phyloP scores from a whole-genome alignment of 345 rosid species.

The Arabidopsis suecica region DNA sequence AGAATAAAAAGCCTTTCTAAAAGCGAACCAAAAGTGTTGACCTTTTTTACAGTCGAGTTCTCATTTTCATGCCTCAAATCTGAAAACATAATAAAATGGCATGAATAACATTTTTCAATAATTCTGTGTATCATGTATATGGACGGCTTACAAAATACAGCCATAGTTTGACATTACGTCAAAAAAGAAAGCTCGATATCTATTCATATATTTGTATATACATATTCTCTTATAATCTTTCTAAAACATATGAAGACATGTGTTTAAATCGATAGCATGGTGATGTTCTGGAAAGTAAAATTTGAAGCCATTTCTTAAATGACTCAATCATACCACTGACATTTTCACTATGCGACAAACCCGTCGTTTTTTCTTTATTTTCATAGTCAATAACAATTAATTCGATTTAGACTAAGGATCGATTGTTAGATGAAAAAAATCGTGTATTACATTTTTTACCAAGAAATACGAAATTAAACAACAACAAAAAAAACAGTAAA shows the following conservation, averaged over 20 bases:
- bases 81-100: slow-evolving; percentile 2
- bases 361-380: neutral
- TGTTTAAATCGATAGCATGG: slow-evolving; percentile 15
- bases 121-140: neutral
- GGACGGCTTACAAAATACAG: neutral
- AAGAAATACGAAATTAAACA: neutral
- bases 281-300: slow-evolving; percentile 13
- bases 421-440: neutral
- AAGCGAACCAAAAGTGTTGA: slow-evolving; percentile 36
- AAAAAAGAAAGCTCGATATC: neutral
- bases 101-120: neutral
- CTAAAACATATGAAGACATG: slow-evolving; percentile 4
- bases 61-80: slow-evolving; percentile 18
- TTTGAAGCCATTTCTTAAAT: slow-evolving; percentile 15
- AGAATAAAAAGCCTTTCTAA: slow-evolving; percentile 27
- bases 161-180: neutral
- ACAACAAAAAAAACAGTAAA: neutral
- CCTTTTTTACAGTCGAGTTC: slow-evolving; percentile 17
- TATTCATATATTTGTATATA: neutral
- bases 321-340: slow-evolving; percentile 23
- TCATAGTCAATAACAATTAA: slow-evolving; percentile 3
- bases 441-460: neutral
- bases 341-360: slow-evolving; percentile 31
- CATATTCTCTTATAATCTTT: neutral
- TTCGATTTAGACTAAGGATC: slow-evolving; percentile 1